phyloP scores from a whole-genome alignment of 2,329 filamentous ascomycete genomes.

The Cytospora leucostoma region DNA sequence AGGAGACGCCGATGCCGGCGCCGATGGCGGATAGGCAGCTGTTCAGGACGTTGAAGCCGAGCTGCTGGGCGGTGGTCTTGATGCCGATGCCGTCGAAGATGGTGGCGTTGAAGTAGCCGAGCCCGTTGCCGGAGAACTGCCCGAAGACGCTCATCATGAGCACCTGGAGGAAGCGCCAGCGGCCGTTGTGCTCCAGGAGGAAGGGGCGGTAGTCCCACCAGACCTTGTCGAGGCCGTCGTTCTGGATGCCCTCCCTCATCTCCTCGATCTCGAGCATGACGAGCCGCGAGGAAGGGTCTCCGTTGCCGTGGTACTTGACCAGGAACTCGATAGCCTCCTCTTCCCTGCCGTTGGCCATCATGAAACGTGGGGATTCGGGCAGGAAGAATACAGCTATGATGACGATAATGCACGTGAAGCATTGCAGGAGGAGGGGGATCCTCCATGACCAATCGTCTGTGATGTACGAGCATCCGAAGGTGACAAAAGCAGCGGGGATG shows the following conservation, averaged over 20 bases:
- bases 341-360: slow-evolving; percentile 43
- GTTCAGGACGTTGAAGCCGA: slow-evolving; percentile 49
- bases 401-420: slow-evolving; percentile 46
- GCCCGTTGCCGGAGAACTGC: slow-evolving; percentile 53
- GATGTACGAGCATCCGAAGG: slow-evolving; percentile 50
- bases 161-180: slow-evolving; percentile 51
- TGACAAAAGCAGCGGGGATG: slow-evolving; percentile 52
- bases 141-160: slow-evolving; percentile 54
- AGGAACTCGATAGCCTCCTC: slow-evolving; percentile 45
- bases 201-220: slow-evolving; percentile 52
- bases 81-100: slow-evolving; percentile 48
- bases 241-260: slow-evolving; percentile 45
- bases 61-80: slow-evolving; percentile 40
- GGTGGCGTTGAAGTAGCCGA: slow-evolving; percentile 53
- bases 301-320: slow-evolving; percentile 47
- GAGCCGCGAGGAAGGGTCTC: slow-evolving; percentile 41
- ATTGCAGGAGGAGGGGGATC: slow-evolving; percentile 51
- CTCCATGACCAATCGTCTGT: slow-evolving; percentile 50
- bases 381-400: slow-evolving; percentile 42
- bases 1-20: slow-evolving; percentile 44
- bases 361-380: slow-evolving; percentile 46
- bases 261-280: slow-evolving; percentile 45
- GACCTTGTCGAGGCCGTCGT: slow-evolving; percentile 49
- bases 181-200: slow-evolving; percentile 45
- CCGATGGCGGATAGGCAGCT: slow-evolving; percentile 48